Evolutionary conservation across 805 yeast species (phyloP), one percentile per base, ranked within the genome.

Genomic region (Helenozyma baotianmanensis): DNA sequence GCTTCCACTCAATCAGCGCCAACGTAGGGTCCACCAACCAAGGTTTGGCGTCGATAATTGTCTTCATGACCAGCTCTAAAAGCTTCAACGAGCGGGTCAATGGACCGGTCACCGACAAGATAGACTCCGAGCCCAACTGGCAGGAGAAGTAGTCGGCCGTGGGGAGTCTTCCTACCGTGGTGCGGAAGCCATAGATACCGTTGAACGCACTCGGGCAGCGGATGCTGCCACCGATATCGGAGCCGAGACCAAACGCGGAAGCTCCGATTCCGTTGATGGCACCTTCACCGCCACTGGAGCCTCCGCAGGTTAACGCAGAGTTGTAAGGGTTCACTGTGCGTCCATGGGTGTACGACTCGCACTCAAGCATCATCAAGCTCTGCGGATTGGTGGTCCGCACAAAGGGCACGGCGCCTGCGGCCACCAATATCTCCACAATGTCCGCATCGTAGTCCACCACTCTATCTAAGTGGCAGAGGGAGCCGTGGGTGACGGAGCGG

Each of bases 151-250:
- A 27, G 12, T 27, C 30, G 5, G 30, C 30, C 6, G 30, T 27
- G 16, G 56, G 48, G 8, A 53, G 22, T 34, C 81, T 61, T 13
- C 67, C 68, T 11, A 64, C 58, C n/a, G 78, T 64, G 28, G 75
- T 69, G 41, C 72, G 65, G 27, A 76, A 48, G 16, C 76, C 64
- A 58, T 68, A 73, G 29, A 64, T 51, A 13, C 80, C 79, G 29
- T 64, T 56, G 49, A 71, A 73, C 7, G 71, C 74, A 2, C 79
- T 74, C 2, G 81, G 81, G 16, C 61, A 54, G 18, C 81, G 64
- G 27, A 75, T 74, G 2, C 76, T 70, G 4, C 80, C 80, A 14
- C 78, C 79, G 29, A 73, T 73, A 34, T 74, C 78, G 33, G 71
- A 54, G n/a, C 66, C 67, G 9, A 60, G 37, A 14, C 63, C 64